Conservation (phyloP, 2,329 filamentous ascomycete species). For the Colletotrichum destructivum region DNA sequence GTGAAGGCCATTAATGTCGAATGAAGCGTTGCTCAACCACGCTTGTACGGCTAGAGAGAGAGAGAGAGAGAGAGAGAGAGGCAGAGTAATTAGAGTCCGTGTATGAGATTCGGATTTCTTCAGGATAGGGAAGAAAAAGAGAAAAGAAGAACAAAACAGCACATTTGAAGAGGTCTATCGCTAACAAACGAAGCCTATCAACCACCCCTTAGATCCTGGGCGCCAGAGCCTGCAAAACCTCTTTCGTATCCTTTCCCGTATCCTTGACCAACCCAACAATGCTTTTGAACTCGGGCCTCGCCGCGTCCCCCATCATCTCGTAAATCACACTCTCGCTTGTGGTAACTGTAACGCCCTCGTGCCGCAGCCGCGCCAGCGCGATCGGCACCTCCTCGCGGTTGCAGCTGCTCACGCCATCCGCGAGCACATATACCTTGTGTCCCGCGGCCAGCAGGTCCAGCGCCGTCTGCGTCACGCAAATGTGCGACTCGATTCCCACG, state of each 20-base stretch:
- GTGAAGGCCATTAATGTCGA: constrained; percentile 57
- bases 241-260: constrained; percentile 78
- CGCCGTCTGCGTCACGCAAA: constrained; percentile 94
- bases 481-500: constrained; percentile 93
- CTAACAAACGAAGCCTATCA: not conserved
- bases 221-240: constrained; percentile 76
- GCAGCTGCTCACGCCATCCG: constrained; percentile 91
- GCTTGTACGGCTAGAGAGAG: not conserved
- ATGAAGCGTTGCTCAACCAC: not conserved
- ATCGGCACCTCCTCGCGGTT: constrained; percentile 86
- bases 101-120: too few species aligned
- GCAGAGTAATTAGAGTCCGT: not conserved
- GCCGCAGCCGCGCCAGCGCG: constrained; percentile 82
- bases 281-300: constrained; percentile 78
- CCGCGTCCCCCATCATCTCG: constrained; percentile 89
- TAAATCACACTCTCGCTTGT: constrained; percentile 93
- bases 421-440: constrained; percentile 87
- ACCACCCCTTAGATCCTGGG: constrained; percentile 66
- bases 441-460: constrained; percentile 83
- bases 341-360: constrained; percentile 84
- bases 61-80: not conserved
- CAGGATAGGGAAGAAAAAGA: too few species aligned
- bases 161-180: not conserved
- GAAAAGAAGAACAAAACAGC: not conserved
- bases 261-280: constrained; percentile 87